A percentile compares a stretch with the other conserved stretches of the same genome.
Conservation (phyloP, 257 asterid genomes). For the Primulina tabacum region DNA sequence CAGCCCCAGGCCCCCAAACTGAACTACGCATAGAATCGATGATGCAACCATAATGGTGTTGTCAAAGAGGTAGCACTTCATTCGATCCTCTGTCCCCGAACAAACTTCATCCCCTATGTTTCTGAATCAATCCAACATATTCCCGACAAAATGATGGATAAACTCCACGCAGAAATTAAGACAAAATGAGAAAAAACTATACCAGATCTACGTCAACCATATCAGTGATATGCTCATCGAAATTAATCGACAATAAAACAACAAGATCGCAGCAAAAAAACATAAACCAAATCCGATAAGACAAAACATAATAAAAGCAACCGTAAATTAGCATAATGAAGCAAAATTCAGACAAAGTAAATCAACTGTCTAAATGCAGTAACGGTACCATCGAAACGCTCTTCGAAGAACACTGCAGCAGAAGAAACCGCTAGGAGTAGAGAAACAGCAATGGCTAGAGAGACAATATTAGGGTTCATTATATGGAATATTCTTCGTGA, state of each 20-base stretch:
- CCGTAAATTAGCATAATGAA: not conserved
- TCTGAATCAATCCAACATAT: not conserved
- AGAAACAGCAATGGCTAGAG: slow-evolving; percentile 27
- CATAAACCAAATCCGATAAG: not conserved
- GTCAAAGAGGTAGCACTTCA: not conserved
- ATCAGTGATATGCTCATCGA: not conserved
- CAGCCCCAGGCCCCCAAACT: not conserved
- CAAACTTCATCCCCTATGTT: not conserved
- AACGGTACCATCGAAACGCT: slow-evolving; percentile 43
- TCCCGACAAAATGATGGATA: not conserved
- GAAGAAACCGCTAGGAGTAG: slow-evolving; percentile 34
- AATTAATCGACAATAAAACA: not conserved
- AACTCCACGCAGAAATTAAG: not conserved
- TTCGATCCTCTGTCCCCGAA: not conserved
- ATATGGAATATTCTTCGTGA: slow-evolving; percentile 15
- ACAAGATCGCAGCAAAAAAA: not conserved
- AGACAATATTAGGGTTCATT: slow-evolving; percentile 37
- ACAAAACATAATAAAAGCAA: not conserved
- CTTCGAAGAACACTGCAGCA: slow-evolving; percentile 51
- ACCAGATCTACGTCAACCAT: not conserved
- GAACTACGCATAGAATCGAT: no score
- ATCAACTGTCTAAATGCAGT: not conserved
- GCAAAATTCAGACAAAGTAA: not conserved
- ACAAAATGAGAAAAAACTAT: not conserved
- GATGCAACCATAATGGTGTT: not conserved